Evolutionary conservation across 768 basidiomycete species (phyloP).

Genomic region (Coprinopsis cinerea): DNA sequence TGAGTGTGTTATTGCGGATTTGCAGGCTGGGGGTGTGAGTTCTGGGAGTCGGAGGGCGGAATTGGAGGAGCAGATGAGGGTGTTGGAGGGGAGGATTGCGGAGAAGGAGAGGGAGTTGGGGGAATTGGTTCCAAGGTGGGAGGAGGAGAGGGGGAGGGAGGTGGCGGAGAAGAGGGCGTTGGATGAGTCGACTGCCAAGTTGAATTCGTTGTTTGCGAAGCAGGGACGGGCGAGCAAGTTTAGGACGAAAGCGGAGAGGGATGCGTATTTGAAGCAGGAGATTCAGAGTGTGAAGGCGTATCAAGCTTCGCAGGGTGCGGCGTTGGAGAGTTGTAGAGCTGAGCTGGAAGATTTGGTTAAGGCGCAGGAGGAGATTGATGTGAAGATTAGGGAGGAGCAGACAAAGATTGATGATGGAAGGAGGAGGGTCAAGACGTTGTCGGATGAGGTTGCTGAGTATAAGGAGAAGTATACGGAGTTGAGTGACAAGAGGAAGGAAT

Average conservation of each 20-base stretch:
- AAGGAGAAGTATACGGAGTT: constrained; percentile 66
- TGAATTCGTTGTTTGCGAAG: constrained; percentile 80
- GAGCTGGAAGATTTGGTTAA: constrained; percentile 45
- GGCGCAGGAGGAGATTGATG: constrained; percentile 52
- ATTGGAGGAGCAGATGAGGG: constrained; percentile 58
- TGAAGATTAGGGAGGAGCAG: constrained; percentile 49
- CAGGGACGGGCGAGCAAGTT: constrained; percentile 87
- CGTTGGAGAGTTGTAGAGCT: constrained; percentile 45
- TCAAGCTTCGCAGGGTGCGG: constrained; percentile 46
- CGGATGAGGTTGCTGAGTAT: constrained; percentile 51
- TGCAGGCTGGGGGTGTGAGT: constrained; percentile 57
- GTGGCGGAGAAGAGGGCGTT: constrained; percentile 56
- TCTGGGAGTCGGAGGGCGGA: constrained; percentile 60
- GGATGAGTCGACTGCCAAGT: constrained; percentile 65
- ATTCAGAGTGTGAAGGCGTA: constrained; percentile 65
- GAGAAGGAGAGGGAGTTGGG: constrained; percentile 58
- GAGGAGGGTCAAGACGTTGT: constrained; percentile 47
- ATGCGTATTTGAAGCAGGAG: constrained; percentile 76
- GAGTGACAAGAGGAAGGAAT: constrained; percentile 80
- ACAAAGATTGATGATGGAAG: constrained; percentile 62
- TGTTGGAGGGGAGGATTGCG: constrained; percentile 53
- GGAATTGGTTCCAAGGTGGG: constrained; percentile 68
- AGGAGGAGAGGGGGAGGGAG: constrained; percentile 45
- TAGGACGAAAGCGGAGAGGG: constrained; percentile 75
- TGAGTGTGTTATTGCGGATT: constrained; percentile 76